phyloP scores from a whole-genome alignment of 495 filamentous ascomycete genomes.

The Lasiosphaeriaceae sp. region DNA sequence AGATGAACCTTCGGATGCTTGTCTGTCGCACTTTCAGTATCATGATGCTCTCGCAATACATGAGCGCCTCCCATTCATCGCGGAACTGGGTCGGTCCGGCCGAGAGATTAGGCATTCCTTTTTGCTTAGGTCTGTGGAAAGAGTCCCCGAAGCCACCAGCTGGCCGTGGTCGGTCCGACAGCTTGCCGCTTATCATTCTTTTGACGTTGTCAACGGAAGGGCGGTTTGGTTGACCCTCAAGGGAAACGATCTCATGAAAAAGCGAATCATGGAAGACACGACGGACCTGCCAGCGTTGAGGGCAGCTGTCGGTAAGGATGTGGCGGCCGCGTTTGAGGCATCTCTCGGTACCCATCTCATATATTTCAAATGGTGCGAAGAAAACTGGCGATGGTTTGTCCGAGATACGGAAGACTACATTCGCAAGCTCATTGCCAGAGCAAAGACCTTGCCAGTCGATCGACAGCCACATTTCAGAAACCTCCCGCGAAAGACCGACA shows the following conservation, averaged over 20 bases:
- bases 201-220: slow-evolving; percentile 34
- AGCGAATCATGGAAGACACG: slow-evolving; percentile 27
- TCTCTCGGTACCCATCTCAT: slow-evolving; percentile 34
- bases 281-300: background rate
- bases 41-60: slow-evolving; percentile 9
- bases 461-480: background rate
- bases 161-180: slow-evolving; percentile 41
- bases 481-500: background rate
- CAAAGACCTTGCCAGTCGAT: slow-evolving; percentile 2
- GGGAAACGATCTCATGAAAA: slow-evolving; percentile 31
- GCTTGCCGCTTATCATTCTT: slow-evolving; percentile 37
- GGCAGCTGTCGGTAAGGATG: background rate
- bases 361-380: slow-evolving; percentile 40
- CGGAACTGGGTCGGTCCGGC: slow-evolving; percentile 38
- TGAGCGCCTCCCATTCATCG: slow-evolving; percentile 15
- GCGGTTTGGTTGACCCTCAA: slow-evolving; percentile 42
- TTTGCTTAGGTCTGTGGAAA: slow-evolving; percentile 41
- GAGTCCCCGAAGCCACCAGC: slow-evolving; percentile 12
- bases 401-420: slow-evolving; percentile 32
- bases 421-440: slow-evolving; percentile 5
- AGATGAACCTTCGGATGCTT: slow-evolving; percentile 10
- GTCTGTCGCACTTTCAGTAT: slow-evolving; percentile 24
- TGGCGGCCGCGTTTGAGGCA: slow-evolving; percentile 21
- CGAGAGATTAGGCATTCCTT: slow-evolving; percentile 34
- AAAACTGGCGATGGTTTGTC: slow-evolving; percentile 46